Conservation (phyloP, 352 stramenopile species). For the Pythium grandisporangium region DNA sequence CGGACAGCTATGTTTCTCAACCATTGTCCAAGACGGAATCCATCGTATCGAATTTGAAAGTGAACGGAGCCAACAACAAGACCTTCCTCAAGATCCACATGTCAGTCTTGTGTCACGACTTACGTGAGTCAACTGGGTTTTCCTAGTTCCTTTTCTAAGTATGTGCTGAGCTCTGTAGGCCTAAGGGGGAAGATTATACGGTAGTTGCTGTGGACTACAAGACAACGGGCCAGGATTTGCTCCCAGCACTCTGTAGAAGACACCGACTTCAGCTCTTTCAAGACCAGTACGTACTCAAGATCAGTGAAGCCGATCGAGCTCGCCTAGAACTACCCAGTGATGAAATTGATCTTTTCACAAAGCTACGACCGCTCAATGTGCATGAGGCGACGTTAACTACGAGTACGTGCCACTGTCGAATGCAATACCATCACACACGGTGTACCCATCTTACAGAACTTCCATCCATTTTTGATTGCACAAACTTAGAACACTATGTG, state of each 20-base stretch:
- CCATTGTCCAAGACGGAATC: conserved; percentile 15
- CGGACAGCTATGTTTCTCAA: too few relatives aligned
- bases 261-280: conserved; percentile 79
- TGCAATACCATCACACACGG: too few relatives aligned
- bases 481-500: conserved; percentile 66
- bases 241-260: conserved; percentile 84
- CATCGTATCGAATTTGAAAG: conserved; percentile 18
- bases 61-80: conserved; percentile 53
- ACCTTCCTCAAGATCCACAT: conserved; percentile 86
- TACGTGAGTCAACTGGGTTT: too few relatives aligned
- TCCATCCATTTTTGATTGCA: neutral
- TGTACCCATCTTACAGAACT: neutral
- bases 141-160: too few relatives aligned
- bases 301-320: conserved; percentile 76
- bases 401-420: conserved; percentile 59
- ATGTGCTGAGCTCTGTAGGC: too few relatives aligned
- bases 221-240: conserved; percentile 68
- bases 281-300: conserved; percentile 85
- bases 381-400: conserved; percentile 80
- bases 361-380: conserved; percentile 73
- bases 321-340: conserved; percentile 73
- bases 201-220: conserved; percentile 76
- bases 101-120: conserved; percentile 18
- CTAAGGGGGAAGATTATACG: conserved; percentile 85
- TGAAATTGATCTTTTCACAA: conserved; percentile 85